Evolutionary conservation across 2,329 filamentous ascomycete species (phyloP), one percentile per base, ranked within the genome.

Genomic region (Paracoccidioides lutzii): DNA sequence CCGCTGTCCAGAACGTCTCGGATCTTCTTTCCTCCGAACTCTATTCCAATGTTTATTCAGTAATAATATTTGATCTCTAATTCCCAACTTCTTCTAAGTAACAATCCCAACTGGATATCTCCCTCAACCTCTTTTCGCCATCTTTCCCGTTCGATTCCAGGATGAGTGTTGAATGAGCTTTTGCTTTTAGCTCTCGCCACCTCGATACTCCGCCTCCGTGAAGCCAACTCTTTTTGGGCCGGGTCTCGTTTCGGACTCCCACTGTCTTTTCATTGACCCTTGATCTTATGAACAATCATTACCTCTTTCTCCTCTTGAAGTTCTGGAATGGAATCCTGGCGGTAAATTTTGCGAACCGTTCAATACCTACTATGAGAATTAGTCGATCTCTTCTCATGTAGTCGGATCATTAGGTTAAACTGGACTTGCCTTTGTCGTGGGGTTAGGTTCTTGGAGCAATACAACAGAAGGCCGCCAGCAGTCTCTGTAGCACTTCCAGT

Each of bases 391-490:
- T 54, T 4, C 9, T 41, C 10, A 4, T 30, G 35, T 48, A 35
- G 15, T 37, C n/a, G 6, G 8, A 1, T 43, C 15, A 54, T 32
- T 44, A 6, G 38, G 5, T 14, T 9, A 14, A 4, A 52, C 7
- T 15, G 30, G 6, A 33, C 32, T 40, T 15, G 41, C 53, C 53
- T 48, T 8, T 12, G 32, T 32, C 37, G 15, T 54, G 57, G 55
- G 14, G 44, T 41, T 33, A 38, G 7, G 2, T 32, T 42, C 14
- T 41, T 53, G 38, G 50, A 55, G 14, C 46, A 46, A 33, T 57
- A 57, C 10, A 59, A 38, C 33, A 45, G 7, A 4, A 59, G 28
- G 6, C 49, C n/a, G n/a, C 53, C 50, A 14, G 8, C 30, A 28
- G 48, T 30, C 8, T 22, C 22, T 7, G n/a, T n/a, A 3, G 2